Conservation (phyloP, 371 early-diverging fungal species). For the Chytridiales sp. region DNA sequence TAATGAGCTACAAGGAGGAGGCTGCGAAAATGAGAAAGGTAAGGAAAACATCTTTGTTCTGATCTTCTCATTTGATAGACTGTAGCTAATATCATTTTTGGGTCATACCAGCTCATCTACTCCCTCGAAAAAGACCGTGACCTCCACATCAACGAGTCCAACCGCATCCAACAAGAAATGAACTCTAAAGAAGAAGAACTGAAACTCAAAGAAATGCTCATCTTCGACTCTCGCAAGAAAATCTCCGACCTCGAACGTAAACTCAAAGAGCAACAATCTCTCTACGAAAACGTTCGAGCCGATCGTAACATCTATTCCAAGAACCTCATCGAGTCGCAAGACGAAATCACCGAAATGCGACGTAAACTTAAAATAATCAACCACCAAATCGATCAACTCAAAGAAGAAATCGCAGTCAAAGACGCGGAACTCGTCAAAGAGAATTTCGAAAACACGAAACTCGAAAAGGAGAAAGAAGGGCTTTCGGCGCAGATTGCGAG, state of each 20-base stretch:
- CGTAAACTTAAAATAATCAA: slow-evolving; percentile 43
- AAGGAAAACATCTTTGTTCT: neutral
- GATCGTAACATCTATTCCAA: slow-evolving; percentile 46
- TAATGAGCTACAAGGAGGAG: slow-evolving; percentile 40
- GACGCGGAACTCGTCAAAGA: slow-evolving; percentile 38
- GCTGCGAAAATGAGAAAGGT: slow-evolving; percentile 46
- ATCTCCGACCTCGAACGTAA: slow-evolving; percentile 41
- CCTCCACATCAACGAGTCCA: slow-evolving; percentile 23
- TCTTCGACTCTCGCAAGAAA: slow-evolving; percentile 41
- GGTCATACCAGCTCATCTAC: slow-evolving; percentile 30
- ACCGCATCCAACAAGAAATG: slow-evolving; percentile 12
- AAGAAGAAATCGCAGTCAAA: slow-evolving; percentile 41
- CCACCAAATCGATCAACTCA: slow-evolving; percentile 46
- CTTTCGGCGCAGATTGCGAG: slow-evolving; percentile 32
- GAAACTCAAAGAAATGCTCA: slow-evolving; percentile 34
- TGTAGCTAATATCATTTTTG: neutral
- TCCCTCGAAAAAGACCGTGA: slow-evolving; percentile 47
- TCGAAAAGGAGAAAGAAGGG: slow-evolving; percentile 46
- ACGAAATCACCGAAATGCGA: slow-evolving; percentile 38
- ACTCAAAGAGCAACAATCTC: slow-evolving; percentile 39
- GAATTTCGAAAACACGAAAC: slow-evolving; percentile 37
- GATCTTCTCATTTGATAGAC: neutral
- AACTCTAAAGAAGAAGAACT: slow-evolving; percentile 32
- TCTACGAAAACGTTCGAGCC: slow-evolving; percentile 44
- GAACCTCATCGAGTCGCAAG: slow-evolving; percentile 42